Percentiles rank a stretch among this genome's conserved stretches.
phyloP scores from a whole-genome alignment of 805 yeast genomes.

The Barnettozyma pratensis region DNA sequence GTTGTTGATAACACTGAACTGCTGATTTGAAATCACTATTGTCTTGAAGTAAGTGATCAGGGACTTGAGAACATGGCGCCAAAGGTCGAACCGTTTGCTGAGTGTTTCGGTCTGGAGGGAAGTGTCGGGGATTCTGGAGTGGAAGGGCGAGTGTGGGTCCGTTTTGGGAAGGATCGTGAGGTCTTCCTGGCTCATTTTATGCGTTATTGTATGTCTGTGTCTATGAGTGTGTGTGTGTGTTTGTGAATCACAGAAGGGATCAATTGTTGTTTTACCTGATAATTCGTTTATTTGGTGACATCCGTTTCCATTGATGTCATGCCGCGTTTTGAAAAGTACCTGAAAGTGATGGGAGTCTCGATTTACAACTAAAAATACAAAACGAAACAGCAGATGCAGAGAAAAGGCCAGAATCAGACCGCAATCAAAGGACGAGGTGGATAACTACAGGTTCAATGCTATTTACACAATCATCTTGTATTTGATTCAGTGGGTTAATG shows the following conservation, averaged over 20 bases:
- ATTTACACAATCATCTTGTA: not conserved
- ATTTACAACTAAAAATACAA: too few relatives aligned
- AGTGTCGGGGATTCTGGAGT: constrained; percentile 46
- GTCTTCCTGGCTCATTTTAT: constrained; percentile 2
- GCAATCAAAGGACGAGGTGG: too few relatives aligned
- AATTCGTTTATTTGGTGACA: too few relatives aligned
- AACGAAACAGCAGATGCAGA: too few relatives aligned
- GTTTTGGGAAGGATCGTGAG: constrained; percentile 19
- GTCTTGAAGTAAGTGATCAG: constrained; percentile 71
- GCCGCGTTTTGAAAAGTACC: too few relatives aligned
- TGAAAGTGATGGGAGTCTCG: too few relatives aligned
- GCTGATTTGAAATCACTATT: constrained; percentile 79
- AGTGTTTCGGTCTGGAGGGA: constrained; percentile 82
- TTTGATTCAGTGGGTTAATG: not conserved
- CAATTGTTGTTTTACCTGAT: too few relatives aligned
- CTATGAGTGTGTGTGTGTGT: too few relatives aligned
- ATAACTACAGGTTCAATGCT: too few relatives aligned
- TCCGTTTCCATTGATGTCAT: too few relatives aligned
- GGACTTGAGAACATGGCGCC: constrained; percentile 78
- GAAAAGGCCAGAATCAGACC: too few relatives aligned
- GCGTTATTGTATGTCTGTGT: not conserved
- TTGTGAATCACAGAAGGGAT: too few relatives aligned
- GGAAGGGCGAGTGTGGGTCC: constrained; percentile 32
- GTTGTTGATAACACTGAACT: constrained; percentile 72
- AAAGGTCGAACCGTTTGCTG: constrained; percentile 76